Evolutionary conservation across 2,329 filamentous ascomycete species (phyloP), one percentile per base, ranked within the genome.

Genomic region (Fusarium verticillioides): DNA sequence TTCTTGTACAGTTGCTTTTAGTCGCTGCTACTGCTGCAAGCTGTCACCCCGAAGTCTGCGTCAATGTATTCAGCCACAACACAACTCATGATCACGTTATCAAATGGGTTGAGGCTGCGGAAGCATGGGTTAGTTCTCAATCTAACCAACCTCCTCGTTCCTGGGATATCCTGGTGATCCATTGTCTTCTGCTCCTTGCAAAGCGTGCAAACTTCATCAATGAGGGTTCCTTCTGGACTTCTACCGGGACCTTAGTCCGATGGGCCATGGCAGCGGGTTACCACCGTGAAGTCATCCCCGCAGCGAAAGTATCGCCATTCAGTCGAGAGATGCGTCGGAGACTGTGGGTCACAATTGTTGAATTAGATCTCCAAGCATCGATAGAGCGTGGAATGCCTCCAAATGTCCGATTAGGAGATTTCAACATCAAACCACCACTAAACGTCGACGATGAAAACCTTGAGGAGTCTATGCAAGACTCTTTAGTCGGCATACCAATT

Each of bases 31-130:
- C 52, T 19, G 36, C 36, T 42, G 21, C 37, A 21, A 42, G 21
- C 28, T 42, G 13, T 28, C 52, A 42, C 9, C 26, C 36, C 0
- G 36, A 42, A 23, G 8, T 30, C 8, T 56, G 26, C 2, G 42
- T 42, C 11, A 26, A 56, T 1, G 2, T n/a, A 2, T 42, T 32
- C 6, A 23, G 26, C 36, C 52, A 42, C 15, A 19, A 56, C 5
- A 23, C 15, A 12, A 30, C 16, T 19, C 21, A 23, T 18, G 52
- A 56, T n/a, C 36, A 56, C 9, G 16, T 15, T 42, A 5, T 42
- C 2, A 0, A 2, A 6, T 56, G 52, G 52, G 3, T 42, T 3
- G 52, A 42, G 0, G 26, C 15, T 3, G 1, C 36, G 2, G 36
- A 42, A 19, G 36, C 19, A 19, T 54, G 52, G 52, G 13, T 30